Percentiles rank a stretch among this genome's conserved stretches.
phyloP scores from a whole-genome alignment of 495 filamentous ascomycete genomes.

The Staphylotrichum tortipilum region DNA sequence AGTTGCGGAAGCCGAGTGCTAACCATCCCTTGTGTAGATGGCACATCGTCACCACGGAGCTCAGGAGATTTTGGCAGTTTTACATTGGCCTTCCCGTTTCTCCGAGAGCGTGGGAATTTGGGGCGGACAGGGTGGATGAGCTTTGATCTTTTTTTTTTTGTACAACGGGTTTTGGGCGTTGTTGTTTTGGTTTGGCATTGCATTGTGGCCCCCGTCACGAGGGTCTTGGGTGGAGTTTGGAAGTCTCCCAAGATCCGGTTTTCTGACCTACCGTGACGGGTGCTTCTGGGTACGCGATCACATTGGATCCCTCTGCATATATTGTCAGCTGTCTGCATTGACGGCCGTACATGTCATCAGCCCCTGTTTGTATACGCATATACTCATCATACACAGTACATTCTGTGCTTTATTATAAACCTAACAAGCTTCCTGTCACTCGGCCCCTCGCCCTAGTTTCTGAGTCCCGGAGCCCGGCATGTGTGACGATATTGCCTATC shows the following conservation, averaged over 20 bases:
- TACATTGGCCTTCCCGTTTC: constrained; percentile 72
- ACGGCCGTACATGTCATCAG: neutral
- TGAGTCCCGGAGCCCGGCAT: constrained; percentile 36
- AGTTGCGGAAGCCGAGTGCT: constrained; percentile 9
- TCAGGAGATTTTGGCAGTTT: constrained; percentile 57
- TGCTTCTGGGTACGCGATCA: too few species aligned
- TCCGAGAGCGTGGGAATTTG: constrained; percentile 58
- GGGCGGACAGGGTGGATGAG: constrained; percentile 48
- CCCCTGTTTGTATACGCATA: too few species aligned
- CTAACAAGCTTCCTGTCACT: constrained; percentile 13
- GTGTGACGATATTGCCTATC: constrained; percentile 64
- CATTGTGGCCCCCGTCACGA: neutral
- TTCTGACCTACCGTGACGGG: neutral
- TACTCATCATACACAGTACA: too few species aligned
- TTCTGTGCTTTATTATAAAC: neutral
- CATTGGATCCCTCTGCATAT: too few species aligned
- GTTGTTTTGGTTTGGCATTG: neutral
- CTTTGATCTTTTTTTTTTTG: constrained; percentile 16
- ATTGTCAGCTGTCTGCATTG: too few species aligned
- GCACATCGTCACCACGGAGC: constrained; percentile 52
- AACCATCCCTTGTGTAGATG: constrained; percentile 41
- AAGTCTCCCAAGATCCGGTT: neutral
- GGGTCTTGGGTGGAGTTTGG: constrained; percentile 12
- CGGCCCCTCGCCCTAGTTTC: constrained; percentile 12
- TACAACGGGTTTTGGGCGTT: neutral